These are phyloP conservation scores for Collybia mongolica DNA, from an alignment of 768 basidiomycete genomes.

Conservation along the genomic window DNA sequence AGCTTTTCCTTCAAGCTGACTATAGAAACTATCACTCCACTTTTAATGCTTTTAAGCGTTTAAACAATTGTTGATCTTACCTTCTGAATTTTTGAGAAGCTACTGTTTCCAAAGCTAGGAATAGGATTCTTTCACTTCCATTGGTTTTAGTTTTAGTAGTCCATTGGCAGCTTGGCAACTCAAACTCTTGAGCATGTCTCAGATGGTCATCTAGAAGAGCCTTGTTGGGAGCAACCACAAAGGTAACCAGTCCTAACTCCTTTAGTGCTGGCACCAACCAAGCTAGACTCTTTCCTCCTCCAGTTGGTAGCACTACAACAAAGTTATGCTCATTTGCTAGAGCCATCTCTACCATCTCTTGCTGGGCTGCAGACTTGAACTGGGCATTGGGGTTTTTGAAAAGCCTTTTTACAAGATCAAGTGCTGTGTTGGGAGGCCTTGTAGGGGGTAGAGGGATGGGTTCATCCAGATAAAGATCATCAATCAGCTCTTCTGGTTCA, in stretches of 20 bases:
- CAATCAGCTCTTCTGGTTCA: no score
- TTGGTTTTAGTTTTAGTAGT: no score
- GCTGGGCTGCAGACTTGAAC: constrained; percentile 13
- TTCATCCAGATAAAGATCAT: neutral
- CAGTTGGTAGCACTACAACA: constrained; percentile 19
- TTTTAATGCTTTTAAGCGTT: no score
- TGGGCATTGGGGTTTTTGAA: neutral
- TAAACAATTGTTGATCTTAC: no score
- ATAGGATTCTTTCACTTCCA: neutral
- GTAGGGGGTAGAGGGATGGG: neutral
- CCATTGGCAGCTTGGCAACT: constrained; percentile 5
- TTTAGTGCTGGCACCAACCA: constrained; percentile 15
- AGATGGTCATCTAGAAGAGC: constrained; percentile 11
- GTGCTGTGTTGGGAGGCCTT: neutral
- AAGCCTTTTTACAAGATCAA: neutral
- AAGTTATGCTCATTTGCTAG: constrained; percentile 9
- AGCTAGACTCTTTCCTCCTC: constrained; percentile 19
- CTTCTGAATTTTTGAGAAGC: neutral
- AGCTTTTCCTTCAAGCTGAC: neutral
- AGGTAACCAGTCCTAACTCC: constrained; percentile 4
- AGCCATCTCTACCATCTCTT: constrained; percentile 7
- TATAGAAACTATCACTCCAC: constrained; percentile 3
- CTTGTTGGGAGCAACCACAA: constrained; percentile 17
- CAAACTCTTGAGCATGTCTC: neutral
- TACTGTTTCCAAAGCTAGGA: constrained; percentile 5